Base-by-base conservation (phyloP, 257 asterid genomes). In the Primulina eburnea region DNA sequence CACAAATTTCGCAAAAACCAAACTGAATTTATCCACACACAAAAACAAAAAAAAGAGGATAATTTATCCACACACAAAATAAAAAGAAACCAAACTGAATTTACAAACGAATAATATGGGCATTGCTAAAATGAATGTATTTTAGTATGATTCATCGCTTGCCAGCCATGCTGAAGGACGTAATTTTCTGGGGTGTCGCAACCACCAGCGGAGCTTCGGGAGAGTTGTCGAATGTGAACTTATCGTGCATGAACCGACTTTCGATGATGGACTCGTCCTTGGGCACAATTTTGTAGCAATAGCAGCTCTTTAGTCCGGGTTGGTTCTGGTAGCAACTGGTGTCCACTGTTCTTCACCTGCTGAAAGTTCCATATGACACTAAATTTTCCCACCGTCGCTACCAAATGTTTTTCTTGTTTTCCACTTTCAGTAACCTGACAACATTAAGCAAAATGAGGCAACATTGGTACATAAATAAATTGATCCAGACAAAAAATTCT, bases 301-400 rank as follows among this genome's bases (percentile, higher is more conserved):
- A 94, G 82, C 99, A 94, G 86, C 99, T 91, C 93, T 94, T 94
- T 0, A 94, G 96, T n/a, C 97, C 97, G 79, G 89, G 99, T 70
- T 94, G 99, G 71, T 85, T 88, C 81, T 83, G 91, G 83, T 86
- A 94, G 78, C 99, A 94, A 18, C n/a, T 70, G 77, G 68, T 94
- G 99, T 11, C 87, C 92, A 63, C 97, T 91, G 85, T 91, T 86
- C 90, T 91, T 94, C 92, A 94, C 99, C 85, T 88, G 97, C 82
- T 86, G 97, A 77, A 94, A 94, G 62, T 91, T 87, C 99, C 99
- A 94, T 64, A 94, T 73, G 1, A 91, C 88, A 37, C 97, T 91
- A 77, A 91, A 94, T 74, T 91, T 94, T 17, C 99, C 99, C 16
- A 94, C 99, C 4, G 97, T 90, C 30, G 99, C 97, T 43, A 94